Evolutionary conservation across 352 stramenopile species (phyloP).

Genomic region (Phytopythium cucurbitacearum): DNA sequence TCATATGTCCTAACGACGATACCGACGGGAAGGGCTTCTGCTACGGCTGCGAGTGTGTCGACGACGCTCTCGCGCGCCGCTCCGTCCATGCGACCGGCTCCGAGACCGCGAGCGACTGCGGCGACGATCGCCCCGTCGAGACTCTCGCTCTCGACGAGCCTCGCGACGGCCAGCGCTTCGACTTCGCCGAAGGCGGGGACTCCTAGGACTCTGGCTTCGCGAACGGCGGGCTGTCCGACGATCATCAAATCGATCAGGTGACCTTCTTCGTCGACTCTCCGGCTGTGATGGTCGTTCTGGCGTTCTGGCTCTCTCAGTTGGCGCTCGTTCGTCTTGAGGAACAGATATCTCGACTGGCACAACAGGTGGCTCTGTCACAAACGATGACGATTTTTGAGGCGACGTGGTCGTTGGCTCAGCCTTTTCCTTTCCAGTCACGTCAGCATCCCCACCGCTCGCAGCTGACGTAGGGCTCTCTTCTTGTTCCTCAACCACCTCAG

Average conservation of each 20-base stretch:
- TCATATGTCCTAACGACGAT: neutral
- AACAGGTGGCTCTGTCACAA: constrained; percentile 2
- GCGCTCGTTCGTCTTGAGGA: no score
- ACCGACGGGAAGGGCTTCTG: constrained; percentile 14
- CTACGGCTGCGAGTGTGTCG: constrained; percentile 1
- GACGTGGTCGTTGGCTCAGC: neutral
- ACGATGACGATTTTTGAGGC: neutral
- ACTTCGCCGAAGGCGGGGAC: constrained; percentile 4
- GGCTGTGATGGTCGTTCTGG: no score
- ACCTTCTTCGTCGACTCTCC: no score
- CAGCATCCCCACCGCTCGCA: neutral
- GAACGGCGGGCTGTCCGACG: no score
- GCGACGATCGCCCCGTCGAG: neutral
- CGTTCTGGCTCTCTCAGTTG: no score
- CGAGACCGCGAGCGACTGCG: constrained; percentile 13
- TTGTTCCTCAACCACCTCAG: constrained; percentile 16
- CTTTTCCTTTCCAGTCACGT: constrained; percentile 5
- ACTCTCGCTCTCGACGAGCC: neutral
- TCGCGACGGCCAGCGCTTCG: constrained; percentile 17
- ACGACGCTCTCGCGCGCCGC: constrained; percentile 13
- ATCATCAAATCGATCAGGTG: no score
- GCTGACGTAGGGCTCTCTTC: constrained; percentile 2
- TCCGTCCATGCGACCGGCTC: constrained; percentile 7
- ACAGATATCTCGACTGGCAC: constrained; percentile 7
- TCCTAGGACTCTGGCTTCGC: constrained; percentile 12